Percentiles rank a stretch among this genome's conserved stretches.
These are phyloP conservation scores for Tuber indicum DNA, from an alignment of 495 filamentous ascomycete species.

Conservation along the genomic window DNA sequence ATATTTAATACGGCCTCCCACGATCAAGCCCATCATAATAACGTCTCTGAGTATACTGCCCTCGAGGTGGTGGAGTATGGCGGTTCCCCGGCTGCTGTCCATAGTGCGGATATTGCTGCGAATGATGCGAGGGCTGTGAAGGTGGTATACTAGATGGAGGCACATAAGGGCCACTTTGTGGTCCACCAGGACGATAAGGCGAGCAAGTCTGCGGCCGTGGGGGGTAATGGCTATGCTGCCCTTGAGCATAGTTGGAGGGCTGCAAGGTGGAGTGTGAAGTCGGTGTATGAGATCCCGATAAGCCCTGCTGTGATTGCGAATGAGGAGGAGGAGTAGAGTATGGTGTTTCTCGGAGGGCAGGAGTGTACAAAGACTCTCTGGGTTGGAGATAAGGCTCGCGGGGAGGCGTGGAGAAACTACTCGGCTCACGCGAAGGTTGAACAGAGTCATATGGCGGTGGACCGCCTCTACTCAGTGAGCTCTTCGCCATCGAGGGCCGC, in stretches of 20 bases:
- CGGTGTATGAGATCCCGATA: conserved; percentile 20
- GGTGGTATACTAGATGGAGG: conserved; percentile 18
- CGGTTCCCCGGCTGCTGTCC: conserved; percentile 5
- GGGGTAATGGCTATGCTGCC: conserved; percentile 1
- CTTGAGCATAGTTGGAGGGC: conserved; percentile 3
- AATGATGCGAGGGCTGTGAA: conserved; percentile 18
- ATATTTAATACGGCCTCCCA: conserved; percentile 12
- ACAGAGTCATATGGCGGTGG: conserved; percentile 11
- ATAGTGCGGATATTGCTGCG: conserved; percentile 18
- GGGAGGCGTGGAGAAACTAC: conserved; percentile 12
- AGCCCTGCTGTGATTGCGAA: conserved; percentile 13
- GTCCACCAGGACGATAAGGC: background rate
- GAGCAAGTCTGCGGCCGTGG: conserved; percentile 18
- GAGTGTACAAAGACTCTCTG: background rate
- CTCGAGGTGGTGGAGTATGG: background rate
- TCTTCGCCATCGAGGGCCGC: conserved; percentile 15
- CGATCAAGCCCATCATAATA: conserved; percentile 22
- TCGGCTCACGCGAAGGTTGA: background rate
- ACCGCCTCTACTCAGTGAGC: conserved; percentile 9
- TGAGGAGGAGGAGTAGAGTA: conserved; percentile 22
- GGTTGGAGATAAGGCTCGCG: conserved; percentile 9
- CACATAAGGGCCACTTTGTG: conserved; percentile 7
- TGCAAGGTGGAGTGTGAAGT: conserved; percentile 14
- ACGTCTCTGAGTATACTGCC: conserved; percentile 13
- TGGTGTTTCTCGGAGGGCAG: conserved; percentile 18